Conservation (phyloP, 2,329 filamentous ascomycete species). For the Aciculosporium take region DNA sequence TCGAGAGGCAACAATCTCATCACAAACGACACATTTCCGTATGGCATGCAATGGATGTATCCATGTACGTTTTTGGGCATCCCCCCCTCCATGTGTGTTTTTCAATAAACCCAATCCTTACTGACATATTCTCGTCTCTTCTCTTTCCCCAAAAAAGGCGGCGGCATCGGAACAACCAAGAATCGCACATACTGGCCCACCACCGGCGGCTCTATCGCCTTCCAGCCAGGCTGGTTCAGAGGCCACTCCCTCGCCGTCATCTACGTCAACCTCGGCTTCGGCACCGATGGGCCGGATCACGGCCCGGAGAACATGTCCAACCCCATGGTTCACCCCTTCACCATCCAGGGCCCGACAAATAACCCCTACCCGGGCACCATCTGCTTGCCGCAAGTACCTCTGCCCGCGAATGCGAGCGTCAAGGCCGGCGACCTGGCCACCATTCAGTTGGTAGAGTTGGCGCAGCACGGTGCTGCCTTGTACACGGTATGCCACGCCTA, state of each 20-base stretch:
- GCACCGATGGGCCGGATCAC: slow-evolving; percentile 45
- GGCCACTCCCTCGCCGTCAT: slow-evolving; percentile 72
- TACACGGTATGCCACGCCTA: slow-evolving; percentile 51
- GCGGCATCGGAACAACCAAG: slow-evolving; percentile 58
- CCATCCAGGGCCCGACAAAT: slow-evolving; percentile 69
- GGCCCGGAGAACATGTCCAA: slow-evolving; percentile 79
- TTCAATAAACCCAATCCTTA: background rate
- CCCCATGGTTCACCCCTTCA: slow-evolving; percentile 65
- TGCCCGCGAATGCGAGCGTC: slow-evolving; percentile 58
- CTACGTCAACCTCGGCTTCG: slow-evolving; percentile 84
- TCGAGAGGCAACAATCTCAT: slow-evolving; percentile 79
- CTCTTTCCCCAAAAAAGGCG: slow-evolving; percentile 61
- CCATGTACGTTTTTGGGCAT: slow-evolving; percentile 56
- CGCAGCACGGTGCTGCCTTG: slow-evolving; percentile 68
- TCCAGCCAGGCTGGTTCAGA: slow-evolving; percentile 93
- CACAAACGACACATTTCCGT: slow-evolving; percentile 65
- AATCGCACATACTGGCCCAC: slow-evolving; percentile 92
- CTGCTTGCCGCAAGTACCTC: slow-evolving; percentile 77
- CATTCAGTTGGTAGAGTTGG: slow-evolving; percentile 74
- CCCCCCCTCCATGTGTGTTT: background rate
- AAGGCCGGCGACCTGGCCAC: slow-evolving; percentile 78
- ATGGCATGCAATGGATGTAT: slow-evolving; percentile 91
- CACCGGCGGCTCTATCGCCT: slow-evolving; percentile 68
- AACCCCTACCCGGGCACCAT: slow-evolving; percentile 76
- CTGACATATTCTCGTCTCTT: background rate